These are phyloP conservation scores for Malassezia dermatis DNA, from an alignment of 1,284 basidiomycete species.

Conservation along the genomic window DNA sequence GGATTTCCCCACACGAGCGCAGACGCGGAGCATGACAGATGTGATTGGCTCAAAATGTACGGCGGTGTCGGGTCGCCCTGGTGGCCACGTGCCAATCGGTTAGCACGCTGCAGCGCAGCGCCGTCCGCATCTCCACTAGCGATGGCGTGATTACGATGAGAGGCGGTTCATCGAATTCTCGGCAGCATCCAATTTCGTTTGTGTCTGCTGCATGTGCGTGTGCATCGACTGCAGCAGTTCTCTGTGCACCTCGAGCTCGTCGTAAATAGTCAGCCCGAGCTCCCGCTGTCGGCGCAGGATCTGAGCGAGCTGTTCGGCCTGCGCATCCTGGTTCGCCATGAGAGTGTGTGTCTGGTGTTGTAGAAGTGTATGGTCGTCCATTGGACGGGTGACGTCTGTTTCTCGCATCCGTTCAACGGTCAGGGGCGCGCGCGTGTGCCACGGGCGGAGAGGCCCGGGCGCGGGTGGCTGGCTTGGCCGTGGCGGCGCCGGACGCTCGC, in stretches of 20 bases:
- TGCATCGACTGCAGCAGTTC: conserved; percentile 73
- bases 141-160: background rate
- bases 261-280: conserved; percentile 74
- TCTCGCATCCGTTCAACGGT: conserved; percentile 50
- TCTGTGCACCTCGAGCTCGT: conserved; percentile 73
- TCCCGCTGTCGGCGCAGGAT: conserved; percentile 75
- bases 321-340: conserved; percentile 72
- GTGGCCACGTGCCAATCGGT: background rate
- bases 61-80: background rate
- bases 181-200: conserved; percentile 64
- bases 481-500: background rate
- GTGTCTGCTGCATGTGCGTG: conserved; percentile 62
- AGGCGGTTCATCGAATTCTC: conserved; percentile 62
- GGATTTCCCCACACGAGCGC: background rate
- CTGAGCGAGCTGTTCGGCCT: conserved; percentile 66
- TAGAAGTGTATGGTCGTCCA: conserved; percentile 71
- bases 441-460: background rate
- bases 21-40: background rate
- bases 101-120: background rate
- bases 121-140: background rate
- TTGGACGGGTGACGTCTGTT: conserved; percentile 70
- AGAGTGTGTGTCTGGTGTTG: conserved; percentile 63
- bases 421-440: background rate
- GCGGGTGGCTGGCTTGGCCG: background rate
- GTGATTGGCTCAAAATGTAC: background rate